Conservation (phyloP, 176 grass and related monocot species). For the Poa annua region DNA sequence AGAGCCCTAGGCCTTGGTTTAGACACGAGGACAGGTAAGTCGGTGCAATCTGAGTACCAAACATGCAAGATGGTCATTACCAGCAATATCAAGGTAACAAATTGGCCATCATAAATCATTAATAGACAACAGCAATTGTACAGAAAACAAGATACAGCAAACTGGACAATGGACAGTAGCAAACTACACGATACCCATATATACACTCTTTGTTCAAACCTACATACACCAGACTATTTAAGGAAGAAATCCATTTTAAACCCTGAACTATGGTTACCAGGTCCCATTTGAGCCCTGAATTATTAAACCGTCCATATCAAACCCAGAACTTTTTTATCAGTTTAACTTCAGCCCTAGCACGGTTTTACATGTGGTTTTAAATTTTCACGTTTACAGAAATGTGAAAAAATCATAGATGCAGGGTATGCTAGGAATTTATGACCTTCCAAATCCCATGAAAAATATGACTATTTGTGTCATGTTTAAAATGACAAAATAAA, state of each 20-base stretch:
- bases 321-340: not conserved
- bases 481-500: not conserved
- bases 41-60: slow-evolving; percentile 82
- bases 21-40: slow-evolving; percentile 90
- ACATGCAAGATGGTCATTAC: slow-evolving; percentile 40
- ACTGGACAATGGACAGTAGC: not conserved
- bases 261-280: not conserved
- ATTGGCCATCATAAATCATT: slow-evolving; percentile 11
- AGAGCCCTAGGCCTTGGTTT: slow-evolving; percentile 82
- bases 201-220: slow-evolving; percentile 11
- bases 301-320: slow-evolving; percentile 2
- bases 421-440: not conserved
- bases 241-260: not conserved
- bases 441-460: not conserved
- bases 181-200: slow-evolving; percentile 6
- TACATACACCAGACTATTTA: not conserved
- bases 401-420: not conserved
- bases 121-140: slow-evolving; percentile 23
- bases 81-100: slow-evolving; percentile 19
- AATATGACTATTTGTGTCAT: not conserved
- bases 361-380: not conserved
- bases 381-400: not conserved
- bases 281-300: not conserved
- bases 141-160: slow-evolving; percentile 27
- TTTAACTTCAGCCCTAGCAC: not conserved